Base-by-base conservation (phyloP, 495 filamentous ascomycete genomes). In the Opeltia flavorubescens region DNA sequence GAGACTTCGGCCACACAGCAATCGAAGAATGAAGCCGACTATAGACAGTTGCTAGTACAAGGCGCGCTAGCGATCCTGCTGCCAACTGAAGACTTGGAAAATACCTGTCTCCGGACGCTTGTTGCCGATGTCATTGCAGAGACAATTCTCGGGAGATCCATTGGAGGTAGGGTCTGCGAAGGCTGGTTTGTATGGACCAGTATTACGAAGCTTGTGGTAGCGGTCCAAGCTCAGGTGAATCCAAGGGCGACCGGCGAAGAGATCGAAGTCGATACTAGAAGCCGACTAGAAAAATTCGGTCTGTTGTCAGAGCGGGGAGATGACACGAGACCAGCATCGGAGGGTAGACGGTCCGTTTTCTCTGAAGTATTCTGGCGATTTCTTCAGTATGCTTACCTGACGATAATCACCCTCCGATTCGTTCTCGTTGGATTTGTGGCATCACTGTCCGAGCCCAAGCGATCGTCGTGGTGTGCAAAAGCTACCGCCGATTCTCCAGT, bases 11-110 rank as follows among this genome's bases (percentile, higher is more conserved):
- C 74, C 26, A 57, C 68, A 44, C 66, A 74, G 50, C 86, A 93
- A 60, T 65, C 63, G 42, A 71, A 82, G 42, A 88, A 89, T 58
- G 88, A 95, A 65, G 70, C 72, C 17, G 69, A 74, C 45, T 94
- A 91, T 65, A 78, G 86, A 59, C 84, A 86, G 56, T 63, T 94
- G 51, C 66, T 95, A 11, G 85, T 84, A 13, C 77, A 85, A 51
- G 83, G 78, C 4, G 71, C 83, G 36, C 66, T 98, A 36, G 81
- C 86, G 4, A 66, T 94, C 35, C 68, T 96, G 21, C 71, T 98
- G 27, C 91, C 91, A 4, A 91, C 85, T 15, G 89, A 95, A 58
- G 89, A 96, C 54, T 72, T 96, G 8, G 78, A 88, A 55, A 95
- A 93, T 62, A 75, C 69, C 40, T 94, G 86, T 58, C 66, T 95